Base-by-base conservation (phyloP, 139 green algal species). In the Tetratostichococcus sp. region DNA sequence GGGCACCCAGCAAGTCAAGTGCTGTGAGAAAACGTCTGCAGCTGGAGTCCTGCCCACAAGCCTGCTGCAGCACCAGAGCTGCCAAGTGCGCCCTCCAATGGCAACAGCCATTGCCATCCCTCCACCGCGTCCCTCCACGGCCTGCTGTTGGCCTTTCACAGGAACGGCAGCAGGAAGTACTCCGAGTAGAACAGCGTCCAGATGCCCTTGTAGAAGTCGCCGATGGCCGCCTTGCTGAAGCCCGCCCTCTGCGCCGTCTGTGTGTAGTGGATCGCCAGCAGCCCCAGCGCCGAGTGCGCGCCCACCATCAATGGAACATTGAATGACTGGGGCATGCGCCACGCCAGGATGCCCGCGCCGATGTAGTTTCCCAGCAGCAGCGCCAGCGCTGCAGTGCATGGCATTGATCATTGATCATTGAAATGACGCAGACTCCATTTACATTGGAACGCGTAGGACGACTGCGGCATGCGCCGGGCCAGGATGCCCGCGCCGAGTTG, bases 121-220 rank as follows among this genome's bases (percentile, higher is more conserved):
- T n/a, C n/a, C n/a, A n/a, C n/a, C n/a, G n/a, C n/a, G n/a, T n/a
- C n/a, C n/a, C n/a, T n/a, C n/a, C n/a, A n/a, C n/a, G n/a, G n/a
- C n/a, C n/a, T n/a, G n/a, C n/a, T n/a, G n/a, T n/a, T n/a, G n/a
- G n/a, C n/a, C n/a, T n/a, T n/a, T 89, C 67, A 97, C 22, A 98
- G 80, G 70, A 97, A 95, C 8, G 91, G 89, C 32, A 97, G 83
- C 65, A 98, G 67, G 2, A 86, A 43, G 71, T 98, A 99, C 81
- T 98, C 95, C 19, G 83, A 77, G 75, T 99, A 99, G 76, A 99
- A 98, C 22, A 98, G 83, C 74, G 95, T 95, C 95, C 95, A 98
- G 74, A 98, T 94, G 86, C 86, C 91, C 19, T 80, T 75, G 81
- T 97, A 97, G 81, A 91, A 98, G 43, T 43, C 76, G 21, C 80